Percentiles rank a stretch among this genome's conserved stretches.
phyloP scores from a whole-genome alignment of 208 protist genomes.

The Crithidia thermophila region DNA sequence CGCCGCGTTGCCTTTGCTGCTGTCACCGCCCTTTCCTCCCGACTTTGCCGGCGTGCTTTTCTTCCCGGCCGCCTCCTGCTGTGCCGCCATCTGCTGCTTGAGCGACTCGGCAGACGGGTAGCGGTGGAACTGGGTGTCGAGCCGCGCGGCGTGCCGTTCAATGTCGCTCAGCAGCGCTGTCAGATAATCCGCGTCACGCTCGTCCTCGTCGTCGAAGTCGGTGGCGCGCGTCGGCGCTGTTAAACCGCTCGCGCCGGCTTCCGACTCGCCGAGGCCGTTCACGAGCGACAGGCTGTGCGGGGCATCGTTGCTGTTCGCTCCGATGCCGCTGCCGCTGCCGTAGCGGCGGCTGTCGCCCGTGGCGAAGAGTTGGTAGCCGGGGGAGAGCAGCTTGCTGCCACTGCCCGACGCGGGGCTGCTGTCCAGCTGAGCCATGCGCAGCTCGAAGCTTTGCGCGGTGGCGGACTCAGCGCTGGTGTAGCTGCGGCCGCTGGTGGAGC shows the following conservation, averaged over 20 bases:
- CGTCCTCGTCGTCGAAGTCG: slow-evolving; percentile 16
- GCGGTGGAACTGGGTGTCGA: slow-evolving; percentile 45
- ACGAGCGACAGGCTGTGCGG: slow-evolving; percentile 12
- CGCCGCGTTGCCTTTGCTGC: background rate
- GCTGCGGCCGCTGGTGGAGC: slow-evolving; percentile 29
- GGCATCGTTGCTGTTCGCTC: background rate
- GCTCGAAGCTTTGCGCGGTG: slow-evolving; percentile 40
- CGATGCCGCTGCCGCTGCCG: background rate
- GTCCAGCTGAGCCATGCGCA: slow-evolving; percentile 39
- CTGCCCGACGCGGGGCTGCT: background rate
- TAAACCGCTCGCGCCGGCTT: background rate
- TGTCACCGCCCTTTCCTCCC: background rate
- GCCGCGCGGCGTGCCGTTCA: slow-evolving; percentile 24
- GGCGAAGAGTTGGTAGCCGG: slow-evolving; percentile 25
- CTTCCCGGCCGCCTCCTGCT: slow-evolving; percentile 11
- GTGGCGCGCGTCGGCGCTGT: background rate
- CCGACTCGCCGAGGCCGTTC: background rate
- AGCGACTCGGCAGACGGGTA: slow-evolving; percentile 61
- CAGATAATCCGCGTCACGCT: slow-evolving; percentile 26
- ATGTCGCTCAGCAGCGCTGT: slow-evolving; percentile 30
- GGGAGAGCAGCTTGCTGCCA: slow-evolving; percentile 15
- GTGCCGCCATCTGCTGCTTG: slow-evolving; percentile 33
- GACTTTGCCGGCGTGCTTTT: background rate
- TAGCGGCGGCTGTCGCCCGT: background rate
- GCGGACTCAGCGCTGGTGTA: slow-evolving; percentile 40